Percentiles rank a stretch among this genome's conserved stretches.
Evolutionary conservation across 2,329 filamentous ascomycete species (phyloP).

Genomic region (Fusarium miscanthi): DNA sequence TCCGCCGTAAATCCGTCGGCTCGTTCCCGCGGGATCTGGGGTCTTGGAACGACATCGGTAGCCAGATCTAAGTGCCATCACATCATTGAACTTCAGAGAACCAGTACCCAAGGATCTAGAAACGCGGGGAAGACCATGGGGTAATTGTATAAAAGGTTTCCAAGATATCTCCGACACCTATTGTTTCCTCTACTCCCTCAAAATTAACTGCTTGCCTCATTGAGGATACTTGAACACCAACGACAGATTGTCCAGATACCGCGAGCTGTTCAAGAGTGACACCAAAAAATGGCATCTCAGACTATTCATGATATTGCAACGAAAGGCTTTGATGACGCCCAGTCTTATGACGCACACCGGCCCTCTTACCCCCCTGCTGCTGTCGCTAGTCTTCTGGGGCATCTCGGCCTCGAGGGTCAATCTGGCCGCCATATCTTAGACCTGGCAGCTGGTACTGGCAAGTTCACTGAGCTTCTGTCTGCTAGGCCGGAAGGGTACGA

Average conservation of each 20-base stretch:
- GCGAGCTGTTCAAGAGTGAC: background rate
- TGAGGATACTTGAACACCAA: background rate
- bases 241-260: constrained; percentile 3
- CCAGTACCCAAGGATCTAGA: background rate
- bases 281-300: constrained; percentile 29
- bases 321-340: constrained; percentile 73
- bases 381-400: constrained; percentile 67
- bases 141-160: constrained; percentile 32
- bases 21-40: constrained; percentile 23
- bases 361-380: constrained; percentile 72
- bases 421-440: constrained; percentile 66
- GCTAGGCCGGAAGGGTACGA: constrained; percentile 67
- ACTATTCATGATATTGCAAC: constrained; percentile 63
- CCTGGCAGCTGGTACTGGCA: constrained; percentile 75
- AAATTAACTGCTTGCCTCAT: constrained; percentile 1
- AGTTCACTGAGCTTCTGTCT: constrained; percentile 74
- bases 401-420: constrained; percentile 62
- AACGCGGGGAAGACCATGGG: constrained; percentile 27
- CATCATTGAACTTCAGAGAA: constrained; percentile 16
- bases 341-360: constrained; percentile 73
- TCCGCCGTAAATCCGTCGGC: constrained; percentile 39
- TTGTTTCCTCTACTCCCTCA: background rate
- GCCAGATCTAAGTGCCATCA: constrained; percentile 32
- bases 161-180: background rate
- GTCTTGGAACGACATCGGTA: constrained; percentile 4